Evolutionary conservation across 805 yeast species (phyloP), one percentile per base, ranked within the genome.

Genomic region (Candida dajiaensis): DNA sequence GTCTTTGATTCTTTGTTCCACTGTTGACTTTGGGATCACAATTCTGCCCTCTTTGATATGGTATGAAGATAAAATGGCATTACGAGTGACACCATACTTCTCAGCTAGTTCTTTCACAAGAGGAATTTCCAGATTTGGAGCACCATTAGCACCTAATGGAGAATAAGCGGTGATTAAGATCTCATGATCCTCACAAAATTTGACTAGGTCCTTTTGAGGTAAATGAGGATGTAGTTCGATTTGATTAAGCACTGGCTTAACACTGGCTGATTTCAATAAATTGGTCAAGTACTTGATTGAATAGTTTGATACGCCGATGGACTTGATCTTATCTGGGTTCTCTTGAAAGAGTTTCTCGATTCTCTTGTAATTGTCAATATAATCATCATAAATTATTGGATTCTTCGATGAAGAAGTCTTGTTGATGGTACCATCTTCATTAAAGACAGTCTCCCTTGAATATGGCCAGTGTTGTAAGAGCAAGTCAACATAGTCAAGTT

Each of bases 241-340:
- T 65, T 84, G 90, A 60, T 83, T 78, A 38, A 83, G 79, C 47
- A 66, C 71, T 8, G 88, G 88, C 51, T 66, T 69, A 43, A 63
- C 63, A 45, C 74, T 76, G 16, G 79, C 74, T 38, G 62, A 64
- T 39, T 64, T 59, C 41, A 73, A 55, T 26, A 78, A 64, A 29
- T 58, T 61, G 53, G 81, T 69, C 47, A 84, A 61, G 55, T 79
- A 77, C 7, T 64, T 69, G 22, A 74, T 71, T 11, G 76, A 63
- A 53, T 79, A 83, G 62, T 84, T 84, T 13, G 88, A 81, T 20
- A 81, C 85, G 21, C 92, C 92, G 49, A 85, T 80, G 49, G 75
- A 68, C 55, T 77, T 74, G 13, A 78, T 79, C 48, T 70, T 65
- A 2, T 89, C 89, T 28, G 16, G 35, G 19, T 39, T 18, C 38